Percentiles rank a stretch among this genome's conserved stretches.
These are phyloP conservation scores for Diplocarpon rosae DNA, from an alignment of 2,329 filamentous ascomycete species.

Conservation along the genomic window DNA sequence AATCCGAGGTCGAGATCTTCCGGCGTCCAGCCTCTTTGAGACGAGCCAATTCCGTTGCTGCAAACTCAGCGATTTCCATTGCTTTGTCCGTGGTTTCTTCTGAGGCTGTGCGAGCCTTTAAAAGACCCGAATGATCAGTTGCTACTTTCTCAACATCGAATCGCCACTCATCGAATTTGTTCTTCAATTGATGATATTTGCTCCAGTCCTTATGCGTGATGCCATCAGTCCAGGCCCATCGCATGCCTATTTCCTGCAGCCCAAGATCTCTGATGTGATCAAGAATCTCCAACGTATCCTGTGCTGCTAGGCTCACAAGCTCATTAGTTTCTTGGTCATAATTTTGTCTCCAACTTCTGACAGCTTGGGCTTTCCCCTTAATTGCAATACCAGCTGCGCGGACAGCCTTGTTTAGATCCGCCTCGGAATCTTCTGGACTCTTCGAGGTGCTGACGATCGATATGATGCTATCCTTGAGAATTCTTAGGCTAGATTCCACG, in stretches of 20 bases:
- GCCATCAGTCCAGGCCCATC: slow-evolving; percentile 90
- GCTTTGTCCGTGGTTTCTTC: slow-evolving; percentile 64
- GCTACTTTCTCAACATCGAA: slow-evolving; percentile 69
- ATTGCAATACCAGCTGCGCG: slow-evolving; percentile 49
- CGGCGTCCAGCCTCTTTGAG: slow-evolving; percentile 76
- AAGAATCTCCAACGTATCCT: slow-evolving; percentile 56
- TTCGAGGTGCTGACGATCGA: slow-evolving; percentile 47
- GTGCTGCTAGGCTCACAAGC: slow-evolving; percentile 45
- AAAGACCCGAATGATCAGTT: slow-evolving; percentile 59
- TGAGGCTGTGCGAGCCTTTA: slow-evolving; percentile 54
- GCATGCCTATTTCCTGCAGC: slow-evolving; percentile 61
- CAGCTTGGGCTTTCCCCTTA: slow-evolving; percentile 51
- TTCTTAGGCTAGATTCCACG: slow-evolving; percentile 49
- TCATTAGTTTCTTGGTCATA: slow-evolving; percentile 47
- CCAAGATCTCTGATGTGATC: slow-evolving; percentile 58
- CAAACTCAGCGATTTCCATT: slow-evolving; percentile 68
- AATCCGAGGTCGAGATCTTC: slow-evolving; percentile 70
- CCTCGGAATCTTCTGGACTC: slow-evolving; percentile 39
- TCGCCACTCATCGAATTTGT: slow-evolving; percentile 75
- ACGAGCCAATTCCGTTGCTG: slow-evolving; percentile 67
- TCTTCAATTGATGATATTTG: slow-evolving; percentile 82
- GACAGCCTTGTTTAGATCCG: slow-evolving; percentile 41
- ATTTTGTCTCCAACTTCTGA: slow-evolving; percentile 50
- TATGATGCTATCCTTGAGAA: slow-evolving; percentile 57
- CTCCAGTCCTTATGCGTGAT: slow-evolving; percentile 96